These are phyloP conservation scores for Xerocomus tenax DNA, from an alignment of 1,284 basidiomycete genomes.

Conservation along the genomic window DNA sequence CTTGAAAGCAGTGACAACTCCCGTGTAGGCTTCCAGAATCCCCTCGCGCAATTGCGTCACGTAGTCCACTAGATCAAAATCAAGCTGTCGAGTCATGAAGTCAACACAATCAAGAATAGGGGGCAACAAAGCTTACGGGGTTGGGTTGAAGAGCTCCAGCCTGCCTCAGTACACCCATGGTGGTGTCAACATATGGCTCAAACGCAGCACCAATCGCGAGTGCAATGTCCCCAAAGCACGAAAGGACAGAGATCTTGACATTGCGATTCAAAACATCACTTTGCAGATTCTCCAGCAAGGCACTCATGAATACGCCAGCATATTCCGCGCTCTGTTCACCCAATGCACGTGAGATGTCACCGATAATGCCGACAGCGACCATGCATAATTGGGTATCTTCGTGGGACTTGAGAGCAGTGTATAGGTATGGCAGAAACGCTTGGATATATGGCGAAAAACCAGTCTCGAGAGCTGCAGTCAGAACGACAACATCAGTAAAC, in stretches of 20 bases:
- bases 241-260: conserved; percentile 93
- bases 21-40: conserved; percentile 94
- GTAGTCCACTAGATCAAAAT: conserved; percentile 89
- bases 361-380: conserved; percentile 91
- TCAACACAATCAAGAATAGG: background rate
- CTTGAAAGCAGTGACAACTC: conserved; percentile 87
- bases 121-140: conserved; percentile 48
- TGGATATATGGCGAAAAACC: conserved; percentile 84
- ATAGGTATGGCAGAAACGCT: conserved; percentile 85
- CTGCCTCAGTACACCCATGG: conserved; percentile 87
- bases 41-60: conserved; percentile 86
- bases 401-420: conserved; percentile 83
- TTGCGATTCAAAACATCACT: conserved; percentile 86
- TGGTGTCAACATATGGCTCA: conserved; percentile 83
- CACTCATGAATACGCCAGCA: conserved; percentile 82
- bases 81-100: conserved; percentile 45
- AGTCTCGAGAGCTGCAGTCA: conserved; percentile 61
- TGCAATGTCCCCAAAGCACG: conserved; percentile 95
- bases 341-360: conserved; percentile 89
- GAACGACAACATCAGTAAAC: background rate
- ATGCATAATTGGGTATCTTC: conserved; percentile 95
- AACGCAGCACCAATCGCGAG: conserved; percentile 84
- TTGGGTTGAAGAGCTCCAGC: conserved; percentile 82
- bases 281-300: conserved; percentile 86
- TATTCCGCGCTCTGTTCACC: conserved; percentile 79